Conservation (phyloP, 208 protist species). For the Leishmania tropica region DNA sequence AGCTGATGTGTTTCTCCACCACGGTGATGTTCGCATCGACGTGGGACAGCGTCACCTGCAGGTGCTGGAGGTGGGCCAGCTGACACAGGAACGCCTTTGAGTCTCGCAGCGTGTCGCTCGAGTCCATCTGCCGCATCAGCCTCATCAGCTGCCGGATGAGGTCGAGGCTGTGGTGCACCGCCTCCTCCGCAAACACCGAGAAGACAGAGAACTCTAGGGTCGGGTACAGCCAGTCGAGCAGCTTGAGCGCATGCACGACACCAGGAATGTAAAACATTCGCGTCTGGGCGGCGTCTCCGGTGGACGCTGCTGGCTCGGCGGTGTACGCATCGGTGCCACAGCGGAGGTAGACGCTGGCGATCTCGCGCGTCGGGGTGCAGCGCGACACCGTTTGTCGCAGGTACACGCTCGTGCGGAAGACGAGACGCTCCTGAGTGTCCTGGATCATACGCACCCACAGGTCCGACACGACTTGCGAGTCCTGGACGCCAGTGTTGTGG, state of each 20-base stretch:
- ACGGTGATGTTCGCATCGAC: slow-evolving; percentile 87
- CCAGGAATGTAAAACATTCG: slow-evolving; percentile 52
- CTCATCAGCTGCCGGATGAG: slow-evolving; percentile 64
- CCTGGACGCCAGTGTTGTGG: slow-evolving; percentile 34
- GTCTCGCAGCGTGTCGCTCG: slow-evolving; percentile 33
- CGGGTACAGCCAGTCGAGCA: slow-evolving; percentile 79
- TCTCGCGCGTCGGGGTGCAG: slow-evolving; percentile 40
- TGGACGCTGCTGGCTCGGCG: background rate
- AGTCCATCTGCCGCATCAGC: slow-evolving; percentile 47
- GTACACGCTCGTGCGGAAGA: slow-evolving; percentile 83
- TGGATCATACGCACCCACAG: slow-evolving; percentile 83
- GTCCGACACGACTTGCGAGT: slow-evolving; percentile 44
- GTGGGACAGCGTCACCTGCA: slow-evolving; percentile 68
- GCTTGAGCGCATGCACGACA: slow-evolving; percentile 56
- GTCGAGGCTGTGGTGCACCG: slow-evolving; percentile 64
- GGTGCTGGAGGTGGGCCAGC: slow-evolving; percentile 75
- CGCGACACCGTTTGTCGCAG: slow-evolving; percentile 61
- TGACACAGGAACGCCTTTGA: slow-evolving; percentile 70
- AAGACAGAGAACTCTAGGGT: slow-evolving; percentile 87
- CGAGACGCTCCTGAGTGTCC: slow-evolving; percentile 84
- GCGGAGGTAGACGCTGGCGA: slow-evolving; percentile 47
- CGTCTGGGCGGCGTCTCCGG: background rate
- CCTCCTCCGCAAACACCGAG: slow-evolving; percentile 87
- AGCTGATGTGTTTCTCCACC: slow-evolving; percentile 75
- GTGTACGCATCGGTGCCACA: slow-evolving; percentile 24